phyloP scores from a whole-genome alignment of 73 alveolate species.

The Paraurostyla sp. region DNA sequence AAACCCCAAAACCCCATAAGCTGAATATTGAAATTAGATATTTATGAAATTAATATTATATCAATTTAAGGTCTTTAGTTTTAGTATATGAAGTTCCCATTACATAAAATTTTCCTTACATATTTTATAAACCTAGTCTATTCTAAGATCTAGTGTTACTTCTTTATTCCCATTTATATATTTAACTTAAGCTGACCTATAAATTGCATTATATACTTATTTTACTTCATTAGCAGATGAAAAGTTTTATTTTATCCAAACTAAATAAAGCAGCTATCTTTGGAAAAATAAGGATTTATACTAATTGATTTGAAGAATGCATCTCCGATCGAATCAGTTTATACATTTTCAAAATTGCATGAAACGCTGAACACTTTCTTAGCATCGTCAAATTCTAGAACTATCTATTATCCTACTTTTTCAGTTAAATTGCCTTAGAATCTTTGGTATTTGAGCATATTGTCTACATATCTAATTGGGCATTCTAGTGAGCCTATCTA shows the following conservation, averaged over 20 bases:
- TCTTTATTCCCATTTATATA: neutral
- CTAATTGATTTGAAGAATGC: conserved; percentile 11
- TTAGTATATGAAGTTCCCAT: conserved; percentile 2
- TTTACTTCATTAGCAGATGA: neutral
- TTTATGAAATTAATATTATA: neutral
- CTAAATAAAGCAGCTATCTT: neutral
- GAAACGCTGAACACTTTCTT: neutral
- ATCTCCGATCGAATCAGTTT: conserved; percentile 22
- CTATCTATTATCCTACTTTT: neutral
- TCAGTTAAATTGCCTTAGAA: conserved; percentile 26
- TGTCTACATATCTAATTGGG: neutral
- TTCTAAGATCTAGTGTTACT: neutral
- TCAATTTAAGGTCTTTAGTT: neutral
- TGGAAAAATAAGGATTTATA: neutral
- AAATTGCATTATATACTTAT: neutral
- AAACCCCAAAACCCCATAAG: conserved; percentile 36
- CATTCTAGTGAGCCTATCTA: neutral
- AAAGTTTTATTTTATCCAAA: neutral
- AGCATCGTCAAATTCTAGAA: neutral
- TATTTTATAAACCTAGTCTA: neutral
- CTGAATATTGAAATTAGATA: neutral
- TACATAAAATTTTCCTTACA: neutral
- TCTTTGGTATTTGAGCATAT: conserved; percentile 36
- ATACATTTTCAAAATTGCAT: neutral
- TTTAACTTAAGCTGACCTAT: neutral